Conservation (phyloP, 352 stramenopile genomes). For the Phytopythium mirpurense region DNA sequence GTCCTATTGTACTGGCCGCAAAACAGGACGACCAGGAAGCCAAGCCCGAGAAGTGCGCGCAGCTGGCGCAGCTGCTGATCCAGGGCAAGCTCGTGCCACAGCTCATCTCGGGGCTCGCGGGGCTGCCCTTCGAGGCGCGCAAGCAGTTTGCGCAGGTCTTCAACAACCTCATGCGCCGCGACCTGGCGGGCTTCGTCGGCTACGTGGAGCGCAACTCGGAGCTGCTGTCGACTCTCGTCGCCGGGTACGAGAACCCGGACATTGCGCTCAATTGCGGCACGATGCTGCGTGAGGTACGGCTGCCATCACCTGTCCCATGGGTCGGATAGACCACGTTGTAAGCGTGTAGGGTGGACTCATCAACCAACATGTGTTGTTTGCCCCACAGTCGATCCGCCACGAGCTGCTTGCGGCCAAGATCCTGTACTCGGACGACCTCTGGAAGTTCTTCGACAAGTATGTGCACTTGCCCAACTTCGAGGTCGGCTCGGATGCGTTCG, state of each 20-base stretch:
- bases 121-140: constrained; percentile 82
- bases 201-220: constrained; percentile 72
- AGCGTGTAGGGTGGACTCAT: background rate
- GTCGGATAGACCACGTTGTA: background rate
- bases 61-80: constrained; percentile 75
- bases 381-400: constrained; percentile 65
- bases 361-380: background rate
- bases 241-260: constrained; percentile 81
- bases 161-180: constrained; percentile 87
- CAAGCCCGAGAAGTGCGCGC: constrained; percentile 73
- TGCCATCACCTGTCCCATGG: background rate
- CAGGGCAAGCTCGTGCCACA: constrained; percentile 57
- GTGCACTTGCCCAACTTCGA: constrained; percentile 91
- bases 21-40: constrained; percentile 67
- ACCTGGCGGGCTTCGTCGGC: constrained; percentile 73
- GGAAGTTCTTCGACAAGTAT: constrained; percentile 90
- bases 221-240: constrained; percentile 75
- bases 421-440: constrained; percentile 76
- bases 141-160: constrained; percentile 87
- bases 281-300: constrained; percentile 83
- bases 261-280: constrained; percentile 87
- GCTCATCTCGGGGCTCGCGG: constrained; percentile 59
- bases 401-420: constrained; percentile 68
- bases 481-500: constrained; percentile 89
- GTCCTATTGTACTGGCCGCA: too few relatives aligned